A percentile compares a stretch with the other conserved stretches of the same genome.
Evolutionary conservation across 169 alveolate species (phyloP).

Genomic region (Plasmodium vivax): DNA sequence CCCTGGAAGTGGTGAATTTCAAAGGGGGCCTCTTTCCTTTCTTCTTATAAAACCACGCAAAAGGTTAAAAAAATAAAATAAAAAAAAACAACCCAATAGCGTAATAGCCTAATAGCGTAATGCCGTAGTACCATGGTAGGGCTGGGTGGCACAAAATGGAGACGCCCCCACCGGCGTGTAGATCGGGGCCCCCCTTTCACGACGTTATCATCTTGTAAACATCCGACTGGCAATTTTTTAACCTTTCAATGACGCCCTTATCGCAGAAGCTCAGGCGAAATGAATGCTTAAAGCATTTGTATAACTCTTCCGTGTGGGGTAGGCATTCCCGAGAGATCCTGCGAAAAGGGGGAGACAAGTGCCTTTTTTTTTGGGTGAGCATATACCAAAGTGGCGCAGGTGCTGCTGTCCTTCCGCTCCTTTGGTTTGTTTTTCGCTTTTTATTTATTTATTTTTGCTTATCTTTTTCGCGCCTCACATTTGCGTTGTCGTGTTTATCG

Average conservation of each 20-base stretch:
- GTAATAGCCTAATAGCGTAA: too few species aligned
- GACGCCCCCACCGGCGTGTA: not conserved
- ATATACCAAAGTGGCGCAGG: not conserved
- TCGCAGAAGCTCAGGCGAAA: conserved; percentile 71
- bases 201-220: conserved; percentile 55
- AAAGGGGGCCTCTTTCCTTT: not conserved
- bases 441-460: not conserved
- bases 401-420: not conserved
- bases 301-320: conserved; percentile 42
- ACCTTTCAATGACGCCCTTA: conserved; percentile 40
- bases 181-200: not conserved
- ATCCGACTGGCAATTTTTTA: conserved; percentile 43
- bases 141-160: not conserved
- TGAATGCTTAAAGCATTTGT: conserved; percentile 61
- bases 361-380: not conserved
- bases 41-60: not conserved
- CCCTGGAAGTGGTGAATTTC: not conserved
- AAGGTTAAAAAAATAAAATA: not conserved
- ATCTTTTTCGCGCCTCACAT: conserved; percentile 4
- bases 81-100: not conserved
- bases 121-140: not conserved
- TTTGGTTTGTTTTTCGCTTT: not conserved
- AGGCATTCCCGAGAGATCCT: conserved; percentile 64
- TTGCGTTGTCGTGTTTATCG: conserved; percentile 43
- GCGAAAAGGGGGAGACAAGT: not conserved